phyloP scores from a whole-genome alignment of 768 basidiomycete genomes.

The Boletus reticuloceps region DNA sequence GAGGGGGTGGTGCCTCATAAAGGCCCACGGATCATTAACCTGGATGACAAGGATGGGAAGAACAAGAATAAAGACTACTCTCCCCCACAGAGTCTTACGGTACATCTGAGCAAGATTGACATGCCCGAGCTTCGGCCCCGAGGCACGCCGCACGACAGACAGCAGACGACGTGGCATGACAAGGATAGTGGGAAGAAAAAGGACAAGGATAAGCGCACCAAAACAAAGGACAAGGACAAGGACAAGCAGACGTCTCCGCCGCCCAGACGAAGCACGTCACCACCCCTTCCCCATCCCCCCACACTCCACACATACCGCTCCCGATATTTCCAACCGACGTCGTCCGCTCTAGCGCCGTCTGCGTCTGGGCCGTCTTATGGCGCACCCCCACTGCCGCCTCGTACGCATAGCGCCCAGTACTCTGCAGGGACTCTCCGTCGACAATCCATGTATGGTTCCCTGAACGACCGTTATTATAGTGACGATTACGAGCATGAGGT shows the following conservation, averaged over 20 bases:
- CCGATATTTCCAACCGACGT: slow-evolving; percentile 12
- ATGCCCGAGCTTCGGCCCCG: slow-evolving; percentile 69
- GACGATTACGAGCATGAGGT: background rate
- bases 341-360: slow-evolving; percentile 35
- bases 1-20: slow-evolving; percentile 35
- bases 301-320: slow-evolving; percentile 21
- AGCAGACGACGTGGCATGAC: background rate
- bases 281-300: slow-evolving; percentile 7
- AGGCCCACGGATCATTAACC: slow-evolving; percentile 65
- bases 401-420: background rate
- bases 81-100: slow-evolving; percentile 64
- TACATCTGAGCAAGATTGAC: slow-evolving; percentile 83
- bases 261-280: slow-evolving; percentile 1
- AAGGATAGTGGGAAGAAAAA: slow-evolving; percentile 6
- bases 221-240: slow-evolving; percentile 32
- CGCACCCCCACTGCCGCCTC: slow-evolving; percentile 3
- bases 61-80: slow-evolving; percentile 48
- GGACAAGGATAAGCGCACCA: slow-evolving; percentile 19
- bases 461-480: background rate
- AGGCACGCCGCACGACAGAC: background rate
- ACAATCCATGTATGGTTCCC: slow-evolving; percentile 19
- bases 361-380: background rate
- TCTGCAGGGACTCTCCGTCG: slow-evolving; percentile 4
- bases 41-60: slow-evolving; percentile 48
- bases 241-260: slow-evolving; percentile 9